These are phyloP conservation scores for Schizophyllum commune DNA, from an alignment of 1,284 basidiomycete genomes.

Conservation along the genomic window DNA sequence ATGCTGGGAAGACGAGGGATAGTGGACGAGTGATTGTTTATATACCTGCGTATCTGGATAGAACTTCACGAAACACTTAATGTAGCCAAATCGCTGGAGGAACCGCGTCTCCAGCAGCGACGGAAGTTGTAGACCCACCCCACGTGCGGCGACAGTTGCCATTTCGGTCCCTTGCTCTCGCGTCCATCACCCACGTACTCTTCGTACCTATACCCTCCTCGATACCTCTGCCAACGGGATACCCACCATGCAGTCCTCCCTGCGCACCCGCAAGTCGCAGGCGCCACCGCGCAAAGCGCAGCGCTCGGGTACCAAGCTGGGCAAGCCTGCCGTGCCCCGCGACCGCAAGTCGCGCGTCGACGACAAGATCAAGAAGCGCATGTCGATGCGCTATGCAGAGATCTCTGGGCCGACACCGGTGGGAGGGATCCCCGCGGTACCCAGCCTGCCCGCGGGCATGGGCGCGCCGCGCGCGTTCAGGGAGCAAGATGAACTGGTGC, in stretches of 20 bases:
- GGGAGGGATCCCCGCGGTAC: slow-evolving; percentile 41
- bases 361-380: slow-evolving; percentile 90
- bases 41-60: no score
- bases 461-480: slow-evolving; percentile 17
- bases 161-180: neutral
- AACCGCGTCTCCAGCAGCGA: no score
- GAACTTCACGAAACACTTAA: no score
- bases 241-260: slow-evolving; percentile 46
- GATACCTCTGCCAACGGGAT: neutral
- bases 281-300: slow-evolving; percentile 28
- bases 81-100: no score
- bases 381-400: slow-evolving; percentile 86
- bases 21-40: neutral
- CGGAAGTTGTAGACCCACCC: no score
- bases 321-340: slow-evolving; percentile 28
- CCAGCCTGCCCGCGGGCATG: slow-evolving; percentile 44
- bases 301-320: slow-evolving; percentile 32
- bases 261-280: slow-evolving; percentile 53
- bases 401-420: slow-evolving; percentile 52
- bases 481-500: slow-evolving; percentile 36
- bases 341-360: slow-evolving; percentile 70
- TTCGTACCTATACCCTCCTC: neutral
- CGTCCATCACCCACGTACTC: neutral
- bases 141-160: no score
- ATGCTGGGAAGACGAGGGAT: neutral